These are phyloP conservation scores for Alloteropsis semialata DNA, from an alignment of 176 grass and related monocot genomes.

Conservation along the genomic window DNA sequence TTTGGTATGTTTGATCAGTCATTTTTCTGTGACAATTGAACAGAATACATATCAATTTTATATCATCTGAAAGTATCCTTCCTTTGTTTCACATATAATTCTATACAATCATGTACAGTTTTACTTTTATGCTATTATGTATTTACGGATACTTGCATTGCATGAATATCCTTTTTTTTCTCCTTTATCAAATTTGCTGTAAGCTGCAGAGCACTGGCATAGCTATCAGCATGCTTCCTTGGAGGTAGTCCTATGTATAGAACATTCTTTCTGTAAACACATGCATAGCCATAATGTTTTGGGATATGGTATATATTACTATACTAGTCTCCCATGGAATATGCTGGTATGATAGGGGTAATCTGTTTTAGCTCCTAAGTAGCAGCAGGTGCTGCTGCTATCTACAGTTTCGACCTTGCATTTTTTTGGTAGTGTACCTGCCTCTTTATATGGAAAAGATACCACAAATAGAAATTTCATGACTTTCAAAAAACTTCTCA, in stretches of 20 bases:
- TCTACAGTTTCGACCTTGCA: neutral
- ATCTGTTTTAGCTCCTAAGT: conserved; percentile 18
- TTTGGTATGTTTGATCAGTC: neutral
- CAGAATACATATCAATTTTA: neutral
- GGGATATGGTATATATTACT: conserved; percentile 6
- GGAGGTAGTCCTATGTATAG: neutral
- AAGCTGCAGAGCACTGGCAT: neutral
- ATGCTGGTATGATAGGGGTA: neutral
- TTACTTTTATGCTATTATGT: neutral
- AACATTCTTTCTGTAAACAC: conserved; percentile 1
- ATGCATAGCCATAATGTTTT: neutral
- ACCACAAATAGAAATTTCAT: neutral
- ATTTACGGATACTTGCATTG: conserved; percentile 10
- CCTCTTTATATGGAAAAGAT: conserved; percentile 21
- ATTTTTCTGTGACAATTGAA: neutral
- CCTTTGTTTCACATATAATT: conserved; percentile 10
- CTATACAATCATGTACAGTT: neutral
- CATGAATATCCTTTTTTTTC: neutral
- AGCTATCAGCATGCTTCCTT: neutral
- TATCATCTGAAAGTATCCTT: neutral
- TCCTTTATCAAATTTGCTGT: neutral
- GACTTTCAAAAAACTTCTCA: neutral
- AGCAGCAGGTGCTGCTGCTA: neutral
- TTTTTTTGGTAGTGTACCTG: neutral
- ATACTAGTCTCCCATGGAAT: conserved; percentile 5